A percentile compares a stretch with the other conserved stretches of the same genome.
Evolutionary conservation across 768 basidiomycete genomes (phyloP).

Genomic region (Boletus sp.): DNA sequence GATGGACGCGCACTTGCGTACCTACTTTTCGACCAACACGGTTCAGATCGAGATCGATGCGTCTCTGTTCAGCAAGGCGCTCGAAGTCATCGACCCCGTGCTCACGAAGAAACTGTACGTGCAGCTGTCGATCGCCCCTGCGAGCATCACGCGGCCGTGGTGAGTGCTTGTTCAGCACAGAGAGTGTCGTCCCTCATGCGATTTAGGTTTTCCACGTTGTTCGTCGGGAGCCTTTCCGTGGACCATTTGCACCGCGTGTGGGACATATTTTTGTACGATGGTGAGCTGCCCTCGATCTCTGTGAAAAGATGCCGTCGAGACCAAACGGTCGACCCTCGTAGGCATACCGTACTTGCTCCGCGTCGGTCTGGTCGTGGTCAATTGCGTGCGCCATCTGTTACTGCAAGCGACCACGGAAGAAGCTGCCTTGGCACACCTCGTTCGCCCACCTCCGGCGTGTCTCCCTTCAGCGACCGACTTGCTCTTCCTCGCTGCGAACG

Average conservation of each 20-base stretch:
- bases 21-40: constrained; percentile 63
- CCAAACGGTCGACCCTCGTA: constrained; percentile 27
- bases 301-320: neutral
- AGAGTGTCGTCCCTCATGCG: neutral
- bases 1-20: constrained; percentile 81
- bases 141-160: constrained; percentile 64
- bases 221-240: constrained; percentile 62
- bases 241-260: constrained; percentile 72
- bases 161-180: constrained; percentile 22
- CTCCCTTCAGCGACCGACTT: constrained; percentile 63
- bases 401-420: constrained; percentile 51
- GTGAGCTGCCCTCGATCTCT: constrained; percentile 36
- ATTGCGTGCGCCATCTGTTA: constrained; percentile 57
- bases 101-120: constrained; percentile 68
- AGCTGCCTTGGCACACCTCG: constrained; percentile 47
- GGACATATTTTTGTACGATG: constrained; percentile 83
- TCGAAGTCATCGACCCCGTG: constrained; percentile 60
- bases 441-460: constrained; percentile 47
- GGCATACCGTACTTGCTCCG: constrained; percentile 74
- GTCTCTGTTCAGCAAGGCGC: constrained; percentile 61
- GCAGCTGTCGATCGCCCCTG: constrained; percentile 59
- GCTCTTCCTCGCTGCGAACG: constrained; percentile 55
- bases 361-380: constrained; percentile 64
- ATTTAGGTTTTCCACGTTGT: constrained; percentile 69
- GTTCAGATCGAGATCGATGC: constrained; percentile 77